These are phyloP conservation scores for Acer campestre DNA, from an alignment of 345 rosid genomes.

Conservation along the genomic window DNA sequence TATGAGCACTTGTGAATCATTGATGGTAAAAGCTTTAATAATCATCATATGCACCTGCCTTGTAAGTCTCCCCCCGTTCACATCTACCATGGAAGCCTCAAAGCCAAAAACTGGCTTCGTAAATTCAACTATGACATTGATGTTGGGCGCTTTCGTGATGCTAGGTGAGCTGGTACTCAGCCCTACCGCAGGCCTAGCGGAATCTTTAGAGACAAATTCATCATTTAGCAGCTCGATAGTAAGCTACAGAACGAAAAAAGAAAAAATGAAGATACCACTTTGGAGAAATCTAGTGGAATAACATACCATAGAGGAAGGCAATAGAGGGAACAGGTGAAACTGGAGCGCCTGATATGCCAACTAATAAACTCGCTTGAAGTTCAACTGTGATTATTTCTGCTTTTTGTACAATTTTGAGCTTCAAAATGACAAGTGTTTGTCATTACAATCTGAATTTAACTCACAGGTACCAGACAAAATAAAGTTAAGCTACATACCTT, in stretches of 20 bases:
- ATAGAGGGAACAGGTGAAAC: slow-evolving; percentile 41
- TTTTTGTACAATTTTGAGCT: slow-evolving; percentile 41
- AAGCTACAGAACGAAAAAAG: not conserved
- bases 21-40: slow-evolving; percentile 11
- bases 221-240: slow-evolving; percentile 23
- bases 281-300: not conserved
- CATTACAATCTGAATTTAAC: slow-evolving; percentile 2
- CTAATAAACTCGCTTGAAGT: slow-evolving; percentile 34
- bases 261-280: slow-evolving; percentile 8
- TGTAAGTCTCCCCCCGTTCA: slow-evolving; percentile 51
- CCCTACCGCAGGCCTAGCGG: slow-evolving; percentile 39
- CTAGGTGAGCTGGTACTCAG: slow-evolving; percentile 47
- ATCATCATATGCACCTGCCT: slow-evolving; percentile 54
- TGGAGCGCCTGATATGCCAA: slow-evolving; percentile 44
- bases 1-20: not conserved
- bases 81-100: slow-evolving; percentile 42
- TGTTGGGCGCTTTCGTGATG: slow-evolving; percentile 35
- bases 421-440: slow-evolving; percentile 21
- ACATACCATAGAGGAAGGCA: slow-evolving; percentile 50
- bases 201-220: slow-evolving; percentile 32
- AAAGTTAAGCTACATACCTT: slow-evolving; percentile 33
- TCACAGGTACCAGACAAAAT: not conserved
- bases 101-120: slow-evolving; percentile 61
- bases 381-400: slow-evolving; percentile 46
- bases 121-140: slow-evolving; percentile 48